Conservation (phyloP, 225 moss, liverwort and hornwort species). For the Polytrichum commune region DNA sequence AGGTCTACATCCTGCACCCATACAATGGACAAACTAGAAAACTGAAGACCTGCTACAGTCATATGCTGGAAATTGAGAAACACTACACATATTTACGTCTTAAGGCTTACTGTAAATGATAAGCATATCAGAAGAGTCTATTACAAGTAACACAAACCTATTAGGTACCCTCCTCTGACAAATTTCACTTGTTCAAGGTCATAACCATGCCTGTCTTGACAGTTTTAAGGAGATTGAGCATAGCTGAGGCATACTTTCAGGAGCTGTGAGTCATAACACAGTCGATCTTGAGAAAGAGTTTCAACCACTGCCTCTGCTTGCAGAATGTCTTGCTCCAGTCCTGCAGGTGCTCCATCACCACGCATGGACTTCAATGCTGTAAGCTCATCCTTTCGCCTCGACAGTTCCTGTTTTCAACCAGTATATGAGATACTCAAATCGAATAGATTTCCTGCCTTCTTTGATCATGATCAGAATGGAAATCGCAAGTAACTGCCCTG, state of each 20-base stretch:
- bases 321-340: constrained; percentile 70
- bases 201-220: no score
- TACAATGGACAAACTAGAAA: constrained; percentile 3
- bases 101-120: no score
- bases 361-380: constrained; percentile 48
- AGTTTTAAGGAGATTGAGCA: no score
- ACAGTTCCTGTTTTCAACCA: constrained; percentile 59
- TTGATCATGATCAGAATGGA: no score
- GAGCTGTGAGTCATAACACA: constrained; percentile 83
- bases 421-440: neutral
- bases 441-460: no score
- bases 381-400: constrained; percentile 79
- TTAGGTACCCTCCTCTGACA: no score
- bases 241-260: constrained; percentile 50
- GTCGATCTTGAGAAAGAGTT: constrained; percentile 78
- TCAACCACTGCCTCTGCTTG: constrained; percentile 73
- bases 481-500: no score
- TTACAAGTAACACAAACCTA: no score
- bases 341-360: constrained; percentile 60
- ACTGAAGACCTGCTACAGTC: neutral
- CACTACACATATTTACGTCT: no score
- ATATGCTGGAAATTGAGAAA: no score
- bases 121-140: no score
- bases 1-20: constrained; percentile 77
- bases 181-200: no score